A percentile compares a stretch with the other conserved stretches of the same genome.
These are phyloP conservation scores for Phaeoacremonium minimum DNA, from an alignment of 2,329 filamentous ascomycete species.

Conservation along the genomic window DNA sequence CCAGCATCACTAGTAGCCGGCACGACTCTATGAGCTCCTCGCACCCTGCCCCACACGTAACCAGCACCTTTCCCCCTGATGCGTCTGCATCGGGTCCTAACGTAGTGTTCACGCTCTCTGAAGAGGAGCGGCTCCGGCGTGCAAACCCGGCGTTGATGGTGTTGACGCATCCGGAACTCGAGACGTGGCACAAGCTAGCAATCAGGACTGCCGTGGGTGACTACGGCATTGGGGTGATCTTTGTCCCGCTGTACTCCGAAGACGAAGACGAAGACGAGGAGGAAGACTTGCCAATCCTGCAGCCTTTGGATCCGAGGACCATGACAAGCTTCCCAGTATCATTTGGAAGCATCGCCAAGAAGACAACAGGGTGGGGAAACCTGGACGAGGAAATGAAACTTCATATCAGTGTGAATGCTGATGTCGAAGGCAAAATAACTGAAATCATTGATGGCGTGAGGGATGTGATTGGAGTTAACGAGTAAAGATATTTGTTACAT, in stretches of 20 bases:
- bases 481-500: too few species aligned
- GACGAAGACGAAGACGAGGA: conserved; percentile 12
- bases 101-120: conserved; percentile 12
- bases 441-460: conserved; percentile 14
- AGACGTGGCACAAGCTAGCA: conserved; percentile 19
- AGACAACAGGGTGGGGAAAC: not conserved
- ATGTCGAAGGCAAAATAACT: conserved; percentile 14
- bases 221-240: conserved; percentile 22
- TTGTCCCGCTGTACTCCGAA: conserved; percentile 19
- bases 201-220: conserved; percentile 18
- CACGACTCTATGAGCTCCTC: not conserved
- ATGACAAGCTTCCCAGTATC: conserved; percentile 17
- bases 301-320: conserved; percentile 18
- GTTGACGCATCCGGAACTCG: conserved; percentile 21
- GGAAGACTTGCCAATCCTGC: conserved; percentile 17
- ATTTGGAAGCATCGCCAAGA: not conserved
- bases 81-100: too few species aligned
- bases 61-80: too few species aligned
- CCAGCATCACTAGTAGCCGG: conserved; percentile 2
- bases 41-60: too few species aligned
- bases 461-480: conserved; percentile 11
- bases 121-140: conserved; percentile 11
- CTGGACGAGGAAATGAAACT: conserved; percentile 18
- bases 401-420: conserved; percentile 11
- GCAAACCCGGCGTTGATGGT: conserved; percentile 22